These are phyloP conservation scores for Kodamaea sp. DNA, from an alignment of 1,139 yeast genomes.

Conservation along the genomic window DNA sequence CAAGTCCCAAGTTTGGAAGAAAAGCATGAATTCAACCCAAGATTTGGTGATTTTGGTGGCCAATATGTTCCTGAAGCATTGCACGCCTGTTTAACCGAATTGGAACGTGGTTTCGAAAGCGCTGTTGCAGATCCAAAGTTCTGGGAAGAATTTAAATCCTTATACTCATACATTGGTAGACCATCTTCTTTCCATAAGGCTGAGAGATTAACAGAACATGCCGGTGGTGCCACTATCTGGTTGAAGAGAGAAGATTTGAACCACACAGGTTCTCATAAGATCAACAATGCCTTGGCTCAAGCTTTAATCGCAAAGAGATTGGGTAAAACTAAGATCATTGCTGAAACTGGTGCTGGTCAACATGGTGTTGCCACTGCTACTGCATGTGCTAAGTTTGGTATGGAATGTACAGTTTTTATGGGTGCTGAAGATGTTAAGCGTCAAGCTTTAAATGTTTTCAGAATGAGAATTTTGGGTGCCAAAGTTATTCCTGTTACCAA, in stretches of 20 bases:
- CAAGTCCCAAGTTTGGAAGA: conserved; percentile 50
- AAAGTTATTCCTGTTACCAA: conserved; percentile 88
- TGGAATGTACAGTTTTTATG: conserved; percentile 95
- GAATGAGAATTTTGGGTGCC: conserved; percentile 96
- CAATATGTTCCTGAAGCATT: conserved; percentile 97
- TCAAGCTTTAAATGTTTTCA: conserved; percentile 95
- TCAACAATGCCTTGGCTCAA: conserved; percentile 95
- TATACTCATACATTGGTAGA: conserved; percentile 88
- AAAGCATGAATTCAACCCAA: conserved; percentile 55
- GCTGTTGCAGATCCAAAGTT: conserved; percentile 86
- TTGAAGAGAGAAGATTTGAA: conserved; percentile 95
- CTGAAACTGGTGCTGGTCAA: conserved; percentile 99
- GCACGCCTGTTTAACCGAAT: conserved; percentile 84
- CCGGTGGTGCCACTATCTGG: conserved; percentile 98
- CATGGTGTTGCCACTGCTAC: conserved; percentile 99
- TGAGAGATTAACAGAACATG: conserved; percentile 80
- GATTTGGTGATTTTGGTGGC: conserved; percentile 96
- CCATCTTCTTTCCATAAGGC: conserved; percentile 93
- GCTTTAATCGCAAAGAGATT: conserved; percentile 86
- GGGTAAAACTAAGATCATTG: conserved; percentile 87
- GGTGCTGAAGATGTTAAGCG: conserved; percentile 99
- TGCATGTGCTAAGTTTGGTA: conserved; percentile 96
- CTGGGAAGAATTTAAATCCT: conserved; percentile 86
- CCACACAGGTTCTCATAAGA: conserved; percentile 97
- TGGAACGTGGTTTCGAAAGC: conserved; percentile 80